Base-by-base conservation (phyloP, 305 asterid genomes). In the Fraxinus sp. region DNA sequence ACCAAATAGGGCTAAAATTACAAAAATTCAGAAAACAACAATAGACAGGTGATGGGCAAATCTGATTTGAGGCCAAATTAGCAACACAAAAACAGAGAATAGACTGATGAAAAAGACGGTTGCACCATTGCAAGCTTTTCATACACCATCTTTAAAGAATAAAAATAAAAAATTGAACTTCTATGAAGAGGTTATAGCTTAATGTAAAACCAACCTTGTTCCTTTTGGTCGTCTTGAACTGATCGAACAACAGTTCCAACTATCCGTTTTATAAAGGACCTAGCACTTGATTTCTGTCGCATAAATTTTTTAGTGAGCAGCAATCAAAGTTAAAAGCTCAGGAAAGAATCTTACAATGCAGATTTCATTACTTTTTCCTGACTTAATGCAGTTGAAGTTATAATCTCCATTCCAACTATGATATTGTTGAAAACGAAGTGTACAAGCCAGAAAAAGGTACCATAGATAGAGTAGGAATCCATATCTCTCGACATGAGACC, bases 161-260 rank as follows among this genome's bases (percentile, higher is more conserved):
- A 20, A 81, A 33, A 81, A 36, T 9, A 59, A 59, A 52, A 84
- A 4, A 9, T 80, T 77, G 77, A 78, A 14, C 32, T 64, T 66
- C 18, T 2, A 70, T 32, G 32, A 79, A 81, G 73, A 74, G 72
- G 49, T 78, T 66, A 68, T 16, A 80, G 73, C 16, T 33, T 10
- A 77, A 76, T 79, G 76, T 52, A 77, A 28, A 75, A 86, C 93
- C 77, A 57, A 92, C 99, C 98, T 87, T 96, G 98, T 88, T 94
- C 99, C 78, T 88, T 91, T 87, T 94, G 98, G 89, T 94, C 98
- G 83, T 96, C 99, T 81, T 92, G 95, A 84, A 96, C 98, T 16
- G 99, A 94, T 85, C 99, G 94, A 74, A 94, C 98, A 84, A 96
- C 99, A 30, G 98, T 94, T 75, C 99, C 98, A 41, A 96, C 97